These are phyloP conservation scores for Coemansia sp. DNA, from an alignment of 192 early-diverging fungal species.

Conservation along the genomic window DNA sequence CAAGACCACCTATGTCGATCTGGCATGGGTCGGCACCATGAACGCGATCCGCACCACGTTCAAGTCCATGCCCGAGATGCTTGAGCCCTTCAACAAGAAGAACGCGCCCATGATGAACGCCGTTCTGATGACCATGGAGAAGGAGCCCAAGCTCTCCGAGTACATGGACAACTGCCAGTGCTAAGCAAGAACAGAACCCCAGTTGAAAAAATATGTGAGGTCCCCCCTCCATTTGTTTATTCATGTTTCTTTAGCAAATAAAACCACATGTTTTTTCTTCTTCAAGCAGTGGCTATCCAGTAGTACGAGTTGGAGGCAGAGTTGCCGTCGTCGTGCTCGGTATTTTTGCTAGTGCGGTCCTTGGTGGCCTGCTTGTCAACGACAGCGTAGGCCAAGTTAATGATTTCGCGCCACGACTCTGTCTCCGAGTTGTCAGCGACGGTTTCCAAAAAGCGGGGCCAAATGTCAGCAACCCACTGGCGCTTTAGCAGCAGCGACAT, in stretches of 20 bases:
- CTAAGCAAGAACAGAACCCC: too few relatives aligned
- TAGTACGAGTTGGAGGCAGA: conserved; percentile 54
- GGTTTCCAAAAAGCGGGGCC: conserved; percentile 17
- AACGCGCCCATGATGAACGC: conserved; percentile 13
- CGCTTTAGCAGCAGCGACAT: conserved; percentile 38
- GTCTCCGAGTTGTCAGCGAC: conserved; percentile 19
- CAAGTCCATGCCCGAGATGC: neutral
- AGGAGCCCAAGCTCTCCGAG: neutral
- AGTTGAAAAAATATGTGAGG: too few relatives aligned
- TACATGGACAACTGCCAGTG: conserved; percentile 5
- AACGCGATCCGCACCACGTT: neutral
- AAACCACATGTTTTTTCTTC: neutral
- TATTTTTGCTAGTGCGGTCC: conserved; percentile 6
- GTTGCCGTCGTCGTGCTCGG: conserved; percentile 54
- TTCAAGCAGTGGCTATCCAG: conserved; percentile 45
- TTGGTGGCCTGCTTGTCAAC: conserved; percentile 41
- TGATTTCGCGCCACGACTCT: conserved; percentile 45
- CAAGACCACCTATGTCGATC: conserved; percentile 39
- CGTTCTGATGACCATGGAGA: conserved; percentile 5
- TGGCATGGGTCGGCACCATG: neutral
- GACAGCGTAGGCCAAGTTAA: conserved; percentile 43
- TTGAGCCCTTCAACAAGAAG: conserved; percentile 9
- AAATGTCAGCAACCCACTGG: conserved; percentile 42
- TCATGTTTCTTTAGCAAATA: too few relatives aligned
- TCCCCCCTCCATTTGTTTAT: too few relatives aligned